These are phyloP conservation scores for Zygosaccharomyces siamensis DNA, from an alignment of 805 yeast genomes.

Conservation along the genomic window DNA sequence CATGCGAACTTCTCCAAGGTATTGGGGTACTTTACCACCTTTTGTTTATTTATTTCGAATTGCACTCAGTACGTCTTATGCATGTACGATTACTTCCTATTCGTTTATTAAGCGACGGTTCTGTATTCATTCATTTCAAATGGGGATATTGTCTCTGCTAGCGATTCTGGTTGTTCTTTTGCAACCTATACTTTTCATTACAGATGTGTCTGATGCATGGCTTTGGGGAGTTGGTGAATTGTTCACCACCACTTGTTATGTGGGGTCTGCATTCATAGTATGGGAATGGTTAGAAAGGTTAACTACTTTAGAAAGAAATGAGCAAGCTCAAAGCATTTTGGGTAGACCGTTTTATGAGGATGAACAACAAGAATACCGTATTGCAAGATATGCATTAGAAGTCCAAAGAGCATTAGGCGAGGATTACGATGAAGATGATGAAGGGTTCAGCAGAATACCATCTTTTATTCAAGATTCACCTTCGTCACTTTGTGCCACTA, in stretches of 20 bases:
- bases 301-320: conserved; percentile 48
- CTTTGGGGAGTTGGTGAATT: conserved; percentile 68
- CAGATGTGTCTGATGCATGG: conserved; percentile 74
- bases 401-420: conserved; percentile 25
- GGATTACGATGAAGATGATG: conserved; percentile 10
- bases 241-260: conserved; percentile 66
- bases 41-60: conserved; percentile 70
- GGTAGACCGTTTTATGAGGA: conserved; percentile 76
- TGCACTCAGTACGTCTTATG: conserved; percentile 63
- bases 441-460: conserved; percentile 3
- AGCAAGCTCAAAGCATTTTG: conserved; percentile 65
- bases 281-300: conserved; percentile 85
- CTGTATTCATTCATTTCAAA: conserved; percentile 41
- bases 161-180: conserved; percentile 52
- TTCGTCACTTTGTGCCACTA: background rate
- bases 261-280: conserved; percentile 64
- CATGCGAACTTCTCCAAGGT: conserved; percentile 21
- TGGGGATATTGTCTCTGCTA: conserved; percentile 52
- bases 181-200: conserved; percentile 66
- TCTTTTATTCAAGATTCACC: conserved; percentile 1
- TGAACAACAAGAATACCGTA: conserved; percentile 38
- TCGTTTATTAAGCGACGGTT: conserved; percentile 48
- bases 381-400: conserved; percentile 29
- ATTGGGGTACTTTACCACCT: conserved; percentile 60
- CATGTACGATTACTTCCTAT: conserved; percentile 56